A percentile compares a stretch with the other conserved stretches of the same genome.
Conservation (phyloP, 2,329 filamentous ascomycete genomes). For the Elsinoe ampelina region DNA sequence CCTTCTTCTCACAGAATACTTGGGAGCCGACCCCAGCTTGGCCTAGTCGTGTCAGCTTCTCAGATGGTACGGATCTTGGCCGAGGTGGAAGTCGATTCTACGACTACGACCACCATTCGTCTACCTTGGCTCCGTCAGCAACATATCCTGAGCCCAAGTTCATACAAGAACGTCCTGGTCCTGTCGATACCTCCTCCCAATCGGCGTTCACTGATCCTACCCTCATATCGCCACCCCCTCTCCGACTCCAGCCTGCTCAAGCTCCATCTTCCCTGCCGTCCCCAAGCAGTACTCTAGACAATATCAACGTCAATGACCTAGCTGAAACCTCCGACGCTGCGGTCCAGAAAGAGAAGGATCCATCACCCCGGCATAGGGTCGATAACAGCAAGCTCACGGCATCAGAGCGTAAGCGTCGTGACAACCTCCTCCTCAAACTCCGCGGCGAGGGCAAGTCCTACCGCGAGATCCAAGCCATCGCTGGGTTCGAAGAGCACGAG, state of each 20-base stretch:
- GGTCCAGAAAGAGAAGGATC: not conserved
- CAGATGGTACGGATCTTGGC: not conserved
- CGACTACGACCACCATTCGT: not conserved
- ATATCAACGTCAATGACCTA: not conserved
- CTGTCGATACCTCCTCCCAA: no score
- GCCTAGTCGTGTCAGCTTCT: no score
- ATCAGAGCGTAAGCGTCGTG: slow-evolving; percentile 19
- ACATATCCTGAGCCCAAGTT: no score
- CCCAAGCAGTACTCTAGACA: not conserved
- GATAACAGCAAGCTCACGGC: not conserved
- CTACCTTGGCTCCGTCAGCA: no score
- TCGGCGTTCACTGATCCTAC: not conserved
- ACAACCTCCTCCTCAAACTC: slow-evolving; percentile 40
- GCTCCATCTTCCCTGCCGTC: not conserved
- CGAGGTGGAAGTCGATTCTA: not conserved
- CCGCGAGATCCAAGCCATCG: slow-evolving; percentile 49
- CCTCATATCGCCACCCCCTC: not conserved
- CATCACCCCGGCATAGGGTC: not conserved
- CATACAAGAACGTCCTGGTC: no score
- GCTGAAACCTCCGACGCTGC: not conserved
- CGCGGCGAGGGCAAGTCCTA: slow-evolving; percentile 54
- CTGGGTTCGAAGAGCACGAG: slow-evolving; percentile 55
- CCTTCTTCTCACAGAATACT: not conserved
- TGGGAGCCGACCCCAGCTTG: not conserved
- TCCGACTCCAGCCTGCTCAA: not conserved